phyloP scores from a whole-genome alignment of 768 basidiomycete genomes.

The Serendipita vermifera region DNA sequence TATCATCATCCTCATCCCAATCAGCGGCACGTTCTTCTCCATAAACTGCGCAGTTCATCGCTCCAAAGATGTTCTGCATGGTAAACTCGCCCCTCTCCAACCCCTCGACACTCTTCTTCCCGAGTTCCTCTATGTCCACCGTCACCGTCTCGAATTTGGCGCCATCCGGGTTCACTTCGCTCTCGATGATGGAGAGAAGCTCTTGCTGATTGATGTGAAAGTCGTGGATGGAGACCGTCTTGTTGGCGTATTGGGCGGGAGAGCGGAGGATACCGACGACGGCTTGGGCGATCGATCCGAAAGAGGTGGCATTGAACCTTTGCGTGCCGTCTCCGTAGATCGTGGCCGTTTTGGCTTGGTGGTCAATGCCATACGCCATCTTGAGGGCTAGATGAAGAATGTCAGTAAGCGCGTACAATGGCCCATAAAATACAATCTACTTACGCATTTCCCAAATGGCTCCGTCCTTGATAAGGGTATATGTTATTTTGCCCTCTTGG shows the following conservation, averaged over 20 bases:
- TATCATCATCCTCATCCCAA: conserved; percentile 6
- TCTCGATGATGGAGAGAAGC: neutral
- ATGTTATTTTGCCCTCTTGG: neutral
- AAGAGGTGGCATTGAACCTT: neutral
- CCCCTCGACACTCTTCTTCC: neutral
- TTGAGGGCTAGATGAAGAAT: neutral
- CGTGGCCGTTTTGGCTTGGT: neutral
- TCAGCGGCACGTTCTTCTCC: neutral
- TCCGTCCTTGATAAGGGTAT: neutral
- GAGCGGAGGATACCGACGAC: neutral
- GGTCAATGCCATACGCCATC: neutral
- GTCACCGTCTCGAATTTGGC: neutral
- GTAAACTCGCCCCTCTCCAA: neutral
- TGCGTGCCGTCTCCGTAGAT: neutral
- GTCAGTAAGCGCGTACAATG: neutral
- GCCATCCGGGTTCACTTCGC: too few relatives aligned
- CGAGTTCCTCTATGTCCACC: neutral
- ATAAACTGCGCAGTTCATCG: neutral
- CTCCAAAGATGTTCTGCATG: neutral
- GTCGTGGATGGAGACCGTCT: neutral
- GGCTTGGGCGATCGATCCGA: neutral
- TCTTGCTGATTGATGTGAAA: conserved; percentile 2
- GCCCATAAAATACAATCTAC: neutral
- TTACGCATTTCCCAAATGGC: neutral
- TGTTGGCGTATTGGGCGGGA: neutral